These are phyloP conservation scores for Tylopilus plumbeoviolaceoides DNA, from an alignment of 768 basidiomycete species.

Conservation along the genomic window DNA sequence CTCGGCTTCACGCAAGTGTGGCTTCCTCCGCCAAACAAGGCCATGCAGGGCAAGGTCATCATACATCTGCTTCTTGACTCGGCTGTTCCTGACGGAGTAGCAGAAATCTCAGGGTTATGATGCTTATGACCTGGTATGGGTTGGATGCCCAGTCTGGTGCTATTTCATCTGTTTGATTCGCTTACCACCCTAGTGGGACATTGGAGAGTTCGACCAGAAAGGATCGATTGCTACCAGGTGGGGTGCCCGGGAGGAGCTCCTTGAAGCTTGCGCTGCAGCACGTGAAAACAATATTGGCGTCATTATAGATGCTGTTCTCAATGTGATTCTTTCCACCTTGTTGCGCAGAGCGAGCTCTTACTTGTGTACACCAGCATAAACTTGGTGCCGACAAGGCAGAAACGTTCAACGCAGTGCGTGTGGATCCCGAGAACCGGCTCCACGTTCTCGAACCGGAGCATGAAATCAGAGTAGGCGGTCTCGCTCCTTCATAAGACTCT, in stretches of 20 bases:
- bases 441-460: slow-evolving; percentile 53
- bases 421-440: slow-evolving; percentile 64
- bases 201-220: slow-evolving; percentile 82
- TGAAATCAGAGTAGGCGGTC: slow-evolving; percentile 58
- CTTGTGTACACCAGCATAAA: slow-evolving; percentile 54
- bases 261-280: slow-evolving; percentile 66
- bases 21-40: slow-evolving; percentile 84
- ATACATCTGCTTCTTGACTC: neutral
- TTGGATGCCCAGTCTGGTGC: neutral
- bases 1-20: slow-evolving; percentile 79
- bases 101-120: slow-evolving; percentile 79
- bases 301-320: slow-evolving; percentile 84
- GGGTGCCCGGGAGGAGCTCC: slow-evolving; percentile 81
- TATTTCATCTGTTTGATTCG: neutral
- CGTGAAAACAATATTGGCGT: slow-evolving; percentile 66
- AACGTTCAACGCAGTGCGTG: slow-evolving; percentile 62
- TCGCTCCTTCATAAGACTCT: neutral
- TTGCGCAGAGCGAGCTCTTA: slow-evolving; percentile 6
- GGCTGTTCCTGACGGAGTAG: slow-evolving; percentile 4
- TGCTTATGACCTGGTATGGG: slow-evolving; percentile 73
- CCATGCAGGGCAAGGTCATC: slow-evolving; percentile 48
- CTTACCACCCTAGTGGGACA: slow-evolving; percentile 64
- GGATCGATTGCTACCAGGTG: slow-evolving; percentile 71
- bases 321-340: slow-evolving; percentile 44
- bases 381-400: slow-evolving; percentile 80